Base-by-base conservation (phyloP, 176 grass and related monocot genomes). In the Phoenix roebelenii region DNA sequence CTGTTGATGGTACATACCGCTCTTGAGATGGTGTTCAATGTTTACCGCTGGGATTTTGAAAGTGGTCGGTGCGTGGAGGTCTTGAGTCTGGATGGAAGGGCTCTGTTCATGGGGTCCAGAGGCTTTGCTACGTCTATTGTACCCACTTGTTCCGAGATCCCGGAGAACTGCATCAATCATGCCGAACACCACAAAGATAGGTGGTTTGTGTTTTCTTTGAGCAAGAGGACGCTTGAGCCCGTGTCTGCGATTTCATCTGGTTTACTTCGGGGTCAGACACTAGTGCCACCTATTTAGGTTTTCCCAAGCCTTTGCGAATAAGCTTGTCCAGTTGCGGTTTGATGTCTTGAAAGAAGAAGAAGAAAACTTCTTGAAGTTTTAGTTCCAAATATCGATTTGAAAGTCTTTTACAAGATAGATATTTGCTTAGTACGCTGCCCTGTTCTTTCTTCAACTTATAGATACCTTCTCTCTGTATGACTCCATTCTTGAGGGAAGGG, bases 231-330 rank as follows among this genome's bases (percentile, higher is more conserved):
- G 9, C 61, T 55, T 18, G 49, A 70, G 73, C 57, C 65, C 16
- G 25, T 75, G 53, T 75, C 52, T 35, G 35, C 63, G 25, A 10
- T 16, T 25, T 66, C 44, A 68, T 58, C 59, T 60, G 81, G 86
- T 2, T 75, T 79, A 30, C 78, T 82, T 56, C 70, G 55, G 18
- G 18, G 50, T 59, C 63, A 71, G n/a, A 32, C 66, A 56, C 16
- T 18, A 52, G 50, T 65, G 15, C 81, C 78, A 5, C 63, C 62
- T 0, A 71, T 85, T 74, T 89, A 74, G 86, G 78, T 89, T 52
- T 65, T 89, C 16, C 86, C 86, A 35, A 89, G 78, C 71, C 66
- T 86, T 51, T 81, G 69, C 53, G 81, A n/a, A n/a, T n/a, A n/a
- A n/a, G n/a, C n/a, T n/a, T n/a, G n/a, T n/a, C n/a, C n/a, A n/a